A percentile compares a stretch with the other conserved stretches of the same genome.
These are phyloP conservation scores for Ascocoryne sarcoides DNA, from an alignment of 2,329 filamentous ascomycete species.

Conservation along the genomic window DNA sequence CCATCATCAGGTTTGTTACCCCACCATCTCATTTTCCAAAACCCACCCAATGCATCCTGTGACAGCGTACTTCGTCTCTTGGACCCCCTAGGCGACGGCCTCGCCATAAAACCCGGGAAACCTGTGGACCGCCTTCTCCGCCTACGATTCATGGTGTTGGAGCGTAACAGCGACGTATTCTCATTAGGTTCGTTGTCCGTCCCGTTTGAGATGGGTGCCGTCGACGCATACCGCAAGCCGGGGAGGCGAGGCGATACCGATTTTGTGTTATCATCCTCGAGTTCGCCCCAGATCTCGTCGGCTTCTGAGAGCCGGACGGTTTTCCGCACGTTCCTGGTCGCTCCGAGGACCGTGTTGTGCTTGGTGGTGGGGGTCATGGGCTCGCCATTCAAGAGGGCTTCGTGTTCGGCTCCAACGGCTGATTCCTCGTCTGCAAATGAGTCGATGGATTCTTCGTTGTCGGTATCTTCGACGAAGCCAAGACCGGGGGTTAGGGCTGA, in stretches of 20 bases:
- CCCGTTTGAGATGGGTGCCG: constrained; percentile 2
- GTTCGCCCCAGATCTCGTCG: constrained; percentile 79
- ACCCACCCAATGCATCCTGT: constrained; percentile 42
- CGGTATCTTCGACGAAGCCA: constrained; percentile 67
- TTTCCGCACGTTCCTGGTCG: constrained; percentile 23
- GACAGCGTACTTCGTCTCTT: constrained; percentile 32
- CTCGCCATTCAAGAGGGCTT: constrained; percentile 23
- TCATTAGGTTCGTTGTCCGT: constrained; percentile 17
- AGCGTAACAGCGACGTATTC: constrained; percentile 19
- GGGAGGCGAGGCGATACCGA: constrained; percentile 19
- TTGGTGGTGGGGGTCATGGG: constrained; percentile 27
- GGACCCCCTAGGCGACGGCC: constrained; percentile 23
- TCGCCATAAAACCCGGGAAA: constrained; percentile 52
- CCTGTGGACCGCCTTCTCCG: constrained; percentile 50
- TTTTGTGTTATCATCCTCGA: constrained; percentile 56
- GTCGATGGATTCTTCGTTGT: constrained; percentile 40
- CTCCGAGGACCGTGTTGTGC: constrained; percentile 24
- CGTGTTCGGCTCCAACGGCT: constrained; percentile 21
- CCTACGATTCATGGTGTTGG: constrained; percentile 24
- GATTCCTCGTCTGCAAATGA: constrained; percentile 38
- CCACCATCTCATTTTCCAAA: constrained; percentile 51
- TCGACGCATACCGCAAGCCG: background rate
- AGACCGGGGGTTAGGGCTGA: constrained; percentile 74
- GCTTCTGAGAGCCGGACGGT: constrained; percentile 44
- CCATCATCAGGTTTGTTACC: constrained; percentile 18